These are phyloP conservation scores for Microcyclospora tardicrescens DNA, from an alignment of 2,329 filamentous ascomycete species.

Conservation along the genomic window DNA sequence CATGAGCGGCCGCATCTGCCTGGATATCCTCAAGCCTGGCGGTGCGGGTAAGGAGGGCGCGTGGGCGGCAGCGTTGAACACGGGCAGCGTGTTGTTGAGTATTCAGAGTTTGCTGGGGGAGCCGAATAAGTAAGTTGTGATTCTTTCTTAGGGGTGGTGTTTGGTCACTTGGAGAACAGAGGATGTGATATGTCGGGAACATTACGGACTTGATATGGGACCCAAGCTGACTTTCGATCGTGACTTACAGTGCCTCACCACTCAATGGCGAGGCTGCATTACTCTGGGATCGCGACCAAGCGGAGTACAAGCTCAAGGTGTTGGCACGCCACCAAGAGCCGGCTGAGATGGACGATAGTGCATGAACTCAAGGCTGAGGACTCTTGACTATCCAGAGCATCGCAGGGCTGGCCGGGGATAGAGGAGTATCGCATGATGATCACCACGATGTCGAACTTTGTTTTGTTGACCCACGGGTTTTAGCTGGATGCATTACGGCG, in stretches of 20 bases:
- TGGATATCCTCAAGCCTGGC: constrained; percentile 74
- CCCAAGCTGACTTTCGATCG: constrained; percentile 1
- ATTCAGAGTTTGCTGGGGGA: constrained; percentile 91
- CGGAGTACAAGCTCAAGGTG: constrained; percentile 72
- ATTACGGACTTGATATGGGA: neutral
- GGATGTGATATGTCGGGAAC: constrained; percentile 1
- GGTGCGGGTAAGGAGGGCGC: constrained; percentile 48
- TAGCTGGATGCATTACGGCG: too few relatives aligned
- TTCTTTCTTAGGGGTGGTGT: neutral
- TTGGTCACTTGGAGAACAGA: neutral
- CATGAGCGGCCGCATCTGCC: constrained; percentile 89
- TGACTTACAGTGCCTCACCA: constrained; percentile 59
- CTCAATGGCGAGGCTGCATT: constrained; percentile 93
- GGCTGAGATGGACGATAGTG: constrained; percentile 29
- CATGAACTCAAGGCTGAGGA: neutral
- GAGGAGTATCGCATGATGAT: too few relatives aligned
- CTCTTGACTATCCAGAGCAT: too few relatives aligned
- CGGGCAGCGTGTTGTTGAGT: constrained; percentile 82
- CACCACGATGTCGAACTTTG: too few relatives aligned
- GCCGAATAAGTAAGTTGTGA: constrained; percentile 75
- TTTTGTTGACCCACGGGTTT: too few relatives aligned
- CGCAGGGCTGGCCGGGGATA: too few relatives aligned
- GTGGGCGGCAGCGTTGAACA: constrained; percentile 96
- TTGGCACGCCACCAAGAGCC: constrained; percentile 49
- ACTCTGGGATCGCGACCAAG: constrained; percentile 80